phyloP scores from a whole-genome alignment of 768 basidiomycete species.

The Calocera cornea region DNA sequence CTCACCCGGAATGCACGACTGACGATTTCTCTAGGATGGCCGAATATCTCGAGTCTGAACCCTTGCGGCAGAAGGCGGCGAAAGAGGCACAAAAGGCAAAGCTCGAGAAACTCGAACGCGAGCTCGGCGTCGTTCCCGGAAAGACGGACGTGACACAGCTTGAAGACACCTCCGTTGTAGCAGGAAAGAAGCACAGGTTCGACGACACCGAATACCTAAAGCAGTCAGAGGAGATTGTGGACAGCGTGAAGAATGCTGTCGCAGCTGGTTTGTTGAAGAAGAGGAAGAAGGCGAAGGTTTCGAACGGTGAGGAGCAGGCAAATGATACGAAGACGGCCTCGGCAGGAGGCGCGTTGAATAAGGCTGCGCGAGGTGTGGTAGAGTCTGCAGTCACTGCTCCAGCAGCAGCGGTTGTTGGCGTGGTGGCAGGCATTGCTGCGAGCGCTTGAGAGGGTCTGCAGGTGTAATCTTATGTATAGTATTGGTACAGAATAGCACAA shows the following conservation, averaged over 20 bases:
- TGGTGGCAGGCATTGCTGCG: not conserved
- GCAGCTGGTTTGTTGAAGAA: conserved; percentile 61
- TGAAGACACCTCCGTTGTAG: conserved; percentile 32
- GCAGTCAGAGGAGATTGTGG: conserved; percentile 79
- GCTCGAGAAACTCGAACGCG: conserved; percentile 70
- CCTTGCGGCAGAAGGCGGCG: conserved; percentile 63
- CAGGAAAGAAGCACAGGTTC: conserved; percentile 75
- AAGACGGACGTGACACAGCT: conserved; percentile 22
- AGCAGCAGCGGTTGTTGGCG: not conserved
- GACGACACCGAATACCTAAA: conserved; percentile 89
- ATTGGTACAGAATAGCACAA: not conserved
- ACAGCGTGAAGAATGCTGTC: conserved; percentile 83
- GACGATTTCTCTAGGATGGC: conserved; percentile 41
- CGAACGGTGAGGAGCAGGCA: not conserved
- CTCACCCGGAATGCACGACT: not conserved
- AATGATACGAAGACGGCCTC: not conserved
- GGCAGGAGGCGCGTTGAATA: not conserved
- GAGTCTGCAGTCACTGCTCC: not conserved
- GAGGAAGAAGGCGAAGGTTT: conserved; percentile 50
- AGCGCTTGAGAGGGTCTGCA: not conserved
- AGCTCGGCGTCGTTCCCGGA: conserved; percentile 49
- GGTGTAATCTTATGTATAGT: not conserved
- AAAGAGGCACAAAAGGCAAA: conserved; percentile 68
- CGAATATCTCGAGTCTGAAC: conserved; percentile 73
- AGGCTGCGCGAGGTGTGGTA: not conserved